Evolutionary conservation across 495 filamentous ascomycete genomes (phyloP), one percentile per base, ranked within the genome.

Genomic region (Neurospora sp.): DNA sequence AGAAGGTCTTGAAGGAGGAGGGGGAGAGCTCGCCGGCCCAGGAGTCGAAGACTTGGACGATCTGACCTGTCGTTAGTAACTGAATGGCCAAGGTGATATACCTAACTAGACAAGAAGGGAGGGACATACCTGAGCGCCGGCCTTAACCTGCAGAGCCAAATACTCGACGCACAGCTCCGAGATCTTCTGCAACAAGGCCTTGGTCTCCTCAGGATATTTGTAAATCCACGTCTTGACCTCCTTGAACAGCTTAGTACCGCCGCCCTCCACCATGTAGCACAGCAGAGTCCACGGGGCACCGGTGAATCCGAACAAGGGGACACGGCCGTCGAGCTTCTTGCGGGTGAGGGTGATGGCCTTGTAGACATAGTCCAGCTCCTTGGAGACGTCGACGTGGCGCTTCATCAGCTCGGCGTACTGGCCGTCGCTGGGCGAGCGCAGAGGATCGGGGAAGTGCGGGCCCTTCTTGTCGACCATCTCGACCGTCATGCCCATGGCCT

Each of bases 211-310:
- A 3, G 92, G 89, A 76, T 97, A 93, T 82, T 91, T 93, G 84
- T 94, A 98, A 48, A 98, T 89, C 96, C 96, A 99, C 18, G 91
- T 96, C 87, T 99, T 99, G 70, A 85, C 88, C 81, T 97, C 87
- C 48, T 92, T 88, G 81, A 97, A 98, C 78, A 97, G 84, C 84
- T 97, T 98, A 78, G 89, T 94, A 14, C 96, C 94, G 14, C 96
- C 96, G 7, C 96, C 96, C 81, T 99, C 96, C 16, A 97, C 93
- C 96, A 99, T 99, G 82, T 99, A 99, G 85, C 94, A 96, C 75
- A 98, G 85, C 73, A 99, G 82, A 0, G 96, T 99, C 94, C 96
- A 99, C 1, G 96, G 96, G 3, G 96, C 94, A 20, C 96, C 96
- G 77, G 94, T 97, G 83, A 99, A 99, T n/a, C 96, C 96, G 79